Conservation (phyloP, 345 rosid genomes). For the Punica granatum region DNA sequence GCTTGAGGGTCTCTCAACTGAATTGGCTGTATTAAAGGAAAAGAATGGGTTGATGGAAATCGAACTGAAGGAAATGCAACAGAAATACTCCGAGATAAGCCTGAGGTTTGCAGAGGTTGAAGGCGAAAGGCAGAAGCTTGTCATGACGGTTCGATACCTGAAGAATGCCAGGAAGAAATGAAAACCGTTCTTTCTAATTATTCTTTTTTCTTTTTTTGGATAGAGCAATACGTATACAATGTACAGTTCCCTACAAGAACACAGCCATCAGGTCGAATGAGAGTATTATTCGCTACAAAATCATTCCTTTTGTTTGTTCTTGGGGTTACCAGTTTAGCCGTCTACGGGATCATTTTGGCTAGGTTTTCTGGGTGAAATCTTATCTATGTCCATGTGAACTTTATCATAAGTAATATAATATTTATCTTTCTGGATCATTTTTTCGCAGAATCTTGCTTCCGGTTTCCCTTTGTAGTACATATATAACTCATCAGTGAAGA, state of each 20-base stretch:
- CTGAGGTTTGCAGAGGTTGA: slow-evolving; percentile 93
- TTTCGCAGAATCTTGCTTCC: not conserved
- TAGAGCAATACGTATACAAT: slow-evolving; percentile 21
- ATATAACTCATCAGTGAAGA: not conserved
- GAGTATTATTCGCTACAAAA: slow-evolving; percentile 20
- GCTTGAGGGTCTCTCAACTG: slow-evolving; percentile 22
- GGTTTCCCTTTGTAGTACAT: not conserved
- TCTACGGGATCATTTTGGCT: not conserved
- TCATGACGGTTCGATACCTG: slow-evolving; percentile 71
- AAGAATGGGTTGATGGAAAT: slow-evolving; percentile 51
- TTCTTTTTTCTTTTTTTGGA: slow-evolving; percentile 18
- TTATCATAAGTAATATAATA: not conserved
- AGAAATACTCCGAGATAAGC: slow-evolving; percentile 79
- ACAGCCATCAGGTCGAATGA: slow-evolving; percentile 11
- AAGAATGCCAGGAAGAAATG: slow-evolving; percentile 53
- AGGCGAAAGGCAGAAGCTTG: slow-evolving; percentile 95
- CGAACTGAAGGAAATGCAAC: slow-evolving; percentile 90
- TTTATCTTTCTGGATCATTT: not conserved
- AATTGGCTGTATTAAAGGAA: slow-evolving; percentile 45
- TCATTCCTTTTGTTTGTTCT: not conserved
- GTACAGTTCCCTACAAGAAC: slow-evolving; percentile 24
- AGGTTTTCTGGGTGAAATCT: not conserved
- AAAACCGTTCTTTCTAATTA: slow-evolving; percentile 1
- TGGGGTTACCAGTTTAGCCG: not conserved
- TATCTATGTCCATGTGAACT: not conserved